Evolutionary conservation across 225 moss, liverwort and hornwort genomes (phyloP).

Genomic region (Takakia lepidozioides): DNA sequence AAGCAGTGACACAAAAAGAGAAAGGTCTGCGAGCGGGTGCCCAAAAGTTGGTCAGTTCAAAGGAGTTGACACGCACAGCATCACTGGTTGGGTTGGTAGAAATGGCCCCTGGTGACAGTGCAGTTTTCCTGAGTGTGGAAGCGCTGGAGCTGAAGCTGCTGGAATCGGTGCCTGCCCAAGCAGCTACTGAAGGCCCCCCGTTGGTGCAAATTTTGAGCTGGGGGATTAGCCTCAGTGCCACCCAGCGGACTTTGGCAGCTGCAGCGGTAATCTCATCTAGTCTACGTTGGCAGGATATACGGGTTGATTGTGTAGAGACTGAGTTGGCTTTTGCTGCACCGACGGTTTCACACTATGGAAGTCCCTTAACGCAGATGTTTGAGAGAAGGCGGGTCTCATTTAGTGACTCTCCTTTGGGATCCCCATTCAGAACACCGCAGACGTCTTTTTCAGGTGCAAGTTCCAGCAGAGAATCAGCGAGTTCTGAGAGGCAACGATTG

Average conservation of each 20-base stretch:
- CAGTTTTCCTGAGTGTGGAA: slow-evolving; percentile 60
- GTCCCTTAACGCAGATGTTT: slow-evolving; percentile 42
- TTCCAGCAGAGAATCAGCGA: slow-evolving; percentile 23
- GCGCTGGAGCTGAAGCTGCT: slow-evolving; percentile 73
- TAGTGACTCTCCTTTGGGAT: slow-evolving; percentile 19
- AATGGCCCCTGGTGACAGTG: slow-evolving; percentile 81
- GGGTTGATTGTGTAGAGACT: slow-evolving; percentile 91
- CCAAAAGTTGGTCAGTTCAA: slow-evolving; percentile 18
- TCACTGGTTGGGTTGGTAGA: slow-evolving; percentile 56
- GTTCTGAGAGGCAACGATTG: slow-evolving; percentile 17
- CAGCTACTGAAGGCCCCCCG: slow-evolving; percentile 79
- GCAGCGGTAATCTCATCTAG: slow-evolving; percentile 82
- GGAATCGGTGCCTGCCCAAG: slow-evolving; percentile 75
- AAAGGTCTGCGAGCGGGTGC: slow-evolving; percentile 4
- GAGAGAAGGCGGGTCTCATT: slow-evolving; percentile 36
- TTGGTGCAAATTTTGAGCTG: slow-evolving; percentile 71
- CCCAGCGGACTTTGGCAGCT: slow-evolving; percentile 74
- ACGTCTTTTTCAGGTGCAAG: slow-evolving; percentile 14
- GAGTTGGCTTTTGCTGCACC: slow-evolving; percentile 38
- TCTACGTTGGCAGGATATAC: slow-evolving; percentile 68
- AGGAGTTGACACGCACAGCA: slow-evolving; percentile 30
- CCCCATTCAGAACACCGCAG: slow-evolving; percentile 18
- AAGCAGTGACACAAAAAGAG: slow-evolving; percentile 35
- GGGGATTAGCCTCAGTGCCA: slow-evolving; percentile 63
- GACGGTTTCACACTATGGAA: slow-evolving; percentile 30